Evolutionary conservation across 1,284 basidiomycete genomes (phyloP).

Genomic region (Trametes pubescens): DNA sequence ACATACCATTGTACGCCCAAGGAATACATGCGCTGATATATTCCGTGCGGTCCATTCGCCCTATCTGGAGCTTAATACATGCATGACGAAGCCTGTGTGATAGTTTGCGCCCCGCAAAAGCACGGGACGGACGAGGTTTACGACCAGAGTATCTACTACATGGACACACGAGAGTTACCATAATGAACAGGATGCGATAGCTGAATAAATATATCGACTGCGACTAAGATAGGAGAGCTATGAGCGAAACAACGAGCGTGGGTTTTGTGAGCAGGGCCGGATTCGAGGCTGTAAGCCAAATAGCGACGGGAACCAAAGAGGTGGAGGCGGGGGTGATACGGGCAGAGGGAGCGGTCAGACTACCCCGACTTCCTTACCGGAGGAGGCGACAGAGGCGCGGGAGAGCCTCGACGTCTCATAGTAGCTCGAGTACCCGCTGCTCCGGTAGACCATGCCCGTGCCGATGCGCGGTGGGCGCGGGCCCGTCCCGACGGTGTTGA

Average conservation of each 20-base stretch:
- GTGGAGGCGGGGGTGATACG: not conserved
- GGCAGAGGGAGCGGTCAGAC: slow-evolving; percentile 9
- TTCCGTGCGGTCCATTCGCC: too few species aligned
- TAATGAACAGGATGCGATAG: not conserved
- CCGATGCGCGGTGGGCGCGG: slow-evolving; percentile 41
- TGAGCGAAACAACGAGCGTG: not conserved
- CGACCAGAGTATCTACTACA: too few species aligned
- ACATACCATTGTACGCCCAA: too few species aligned
- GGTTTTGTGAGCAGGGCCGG: not conserved
- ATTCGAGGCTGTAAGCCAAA: not conserved
- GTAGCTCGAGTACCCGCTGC: slow-evolving; percentile 39
- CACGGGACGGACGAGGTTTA: too few species aligned
- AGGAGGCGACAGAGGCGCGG: slow-evolving; percentile 31
- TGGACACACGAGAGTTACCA: too few species aligned
- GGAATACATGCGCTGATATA: too few species aligned
- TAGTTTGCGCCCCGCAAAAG: too few species aligned
- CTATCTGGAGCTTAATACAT: too few species aligned
- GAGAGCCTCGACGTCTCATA: slow-evolving; percentile 35
- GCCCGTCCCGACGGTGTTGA: slow-evolving; percentile 29
- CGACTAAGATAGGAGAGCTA: not conserved
- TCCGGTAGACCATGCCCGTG: slow-evolving; percentile 43
- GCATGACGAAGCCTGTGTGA: too few species aligned
- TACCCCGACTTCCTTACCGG: slow-evolving; percentile 28
- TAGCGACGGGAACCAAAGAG: not conserved
- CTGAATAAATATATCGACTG: slow-evolving; percentile 7